phyloP scores from a whole-genome alignment of 1,139 yeast species.

The Pichia norvegensis region DNA sequence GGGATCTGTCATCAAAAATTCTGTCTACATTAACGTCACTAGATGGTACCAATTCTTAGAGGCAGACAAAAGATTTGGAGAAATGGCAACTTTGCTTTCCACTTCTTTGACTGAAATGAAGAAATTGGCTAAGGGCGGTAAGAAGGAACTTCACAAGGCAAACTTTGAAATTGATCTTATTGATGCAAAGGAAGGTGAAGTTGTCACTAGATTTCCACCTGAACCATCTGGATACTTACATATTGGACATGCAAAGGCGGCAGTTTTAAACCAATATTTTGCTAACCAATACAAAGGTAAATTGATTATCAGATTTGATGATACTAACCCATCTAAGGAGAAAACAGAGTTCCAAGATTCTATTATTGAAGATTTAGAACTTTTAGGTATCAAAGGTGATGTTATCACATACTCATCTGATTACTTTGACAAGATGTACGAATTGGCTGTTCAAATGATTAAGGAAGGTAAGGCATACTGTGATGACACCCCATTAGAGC shows the following conservation, averaged over 20 bases:
- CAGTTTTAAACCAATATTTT: conserved; percentile 88
- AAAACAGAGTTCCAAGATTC: conserved; percentile 88
- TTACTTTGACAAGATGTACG: conserved; percentile 86
- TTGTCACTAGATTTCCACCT: conserved; percentile 96
- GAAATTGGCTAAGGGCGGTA: conserved; percentile 62
- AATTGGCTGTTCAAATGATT: conserved; percentile 72
- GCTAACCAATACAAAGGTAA: conserved; percentile 93
- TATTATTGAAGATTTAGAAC: conserved; percentile 78
- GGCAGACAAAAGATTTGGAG: conserved; percentile 57
- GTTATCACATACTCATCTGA: conserved; percentile 81
- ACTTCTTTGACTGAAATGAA: conserved; percentile 67
- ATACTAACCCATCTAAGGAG: conserved; percentile 94
- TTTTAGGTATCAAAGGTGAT: conserved; percentile 90
- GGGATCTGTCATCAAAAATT: conserved; percentile 82
- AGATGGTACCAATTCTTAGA: conserved; percentile 89
- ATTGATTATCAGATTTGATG: conserved; percentile 90
- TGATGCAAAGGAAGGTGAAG: conserved; percentile 86
- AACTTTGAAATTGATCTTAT: conserved; percentile 87
- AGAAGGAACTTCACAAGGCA: conserved; percentile 78
- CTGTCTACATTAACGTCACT: conserved; percentile 73
- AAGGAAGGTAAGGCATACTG: conserved; percentile 94
- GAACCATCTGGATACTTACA: conserved; percentile 87
- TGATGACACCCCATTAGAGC: conserved; percentile 88
- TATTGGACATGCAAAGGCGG: conserved; percentile 98
- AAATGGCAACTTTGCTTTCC: conserved; percentile 57